Evolutionary conservation across 2,329 filamentous ascomycete species (phyloP), one percentile per base, ranked within the genome.

Genomic region (Pestalotiopsis sp.): DNA sequence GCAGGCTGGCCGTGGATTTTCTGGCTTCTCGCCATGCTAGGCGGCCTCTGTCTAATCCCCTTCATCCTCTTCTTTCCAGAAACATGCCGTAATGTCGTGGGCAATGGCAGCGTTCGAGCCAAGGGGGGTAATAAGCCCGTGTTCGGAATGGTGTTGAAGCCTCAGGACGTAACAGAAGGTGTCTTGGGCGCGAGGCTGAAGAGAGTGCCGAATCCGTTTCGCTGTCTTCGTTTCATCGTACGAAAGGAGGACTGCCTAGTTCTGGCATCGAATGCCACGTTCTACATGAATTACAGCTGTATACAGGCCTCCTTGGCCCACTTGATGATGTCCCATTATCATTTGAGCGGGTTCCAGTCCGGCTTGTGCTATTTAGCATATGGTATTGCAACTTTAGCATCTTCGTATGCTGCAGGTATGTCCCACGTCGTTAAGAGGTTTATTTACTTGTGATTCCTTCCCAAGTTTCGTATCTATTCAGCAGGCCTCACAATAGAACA

Each of bases 11-110:
- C 61, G n/a, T 68, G 61, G 57, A 67, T 68, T 14, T 67, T 70
- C 65, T 69, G 66, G 68, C 69, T 71, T 35, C 66, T 71, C 5
- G 56, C 64, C 9, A 66, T 67, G 10, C 60, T 69, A 4, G 56
- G 59, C n/a, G 66, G 68, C 11, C 39, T 59, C 4, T 56, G 65
- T 38, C 59, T 67, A 11, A 4, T 71, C 5, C 20, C 57, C 9
- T 22, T 71, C 4, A 1, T 61, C 22, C 14, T 71, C 2, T 68
- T 69, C 14, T 63, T 69, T 5, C 68, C 68, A 3, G 69, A 71
- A 17, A 68, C 68, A 9, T 38, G 57, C 14, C 35, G 69, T 4
- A 66, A 67, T 3, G 52, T 69, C 2, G 69, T 71, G 7, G 64
- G 69, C 1, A 65, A 70, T 52, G 68, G 69, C 40, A 48, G 40